phyloP scores from a whole-genome alignment of 495 filamentous ascomycete species.

The Clohesyomyces aquaticus region DNA sequence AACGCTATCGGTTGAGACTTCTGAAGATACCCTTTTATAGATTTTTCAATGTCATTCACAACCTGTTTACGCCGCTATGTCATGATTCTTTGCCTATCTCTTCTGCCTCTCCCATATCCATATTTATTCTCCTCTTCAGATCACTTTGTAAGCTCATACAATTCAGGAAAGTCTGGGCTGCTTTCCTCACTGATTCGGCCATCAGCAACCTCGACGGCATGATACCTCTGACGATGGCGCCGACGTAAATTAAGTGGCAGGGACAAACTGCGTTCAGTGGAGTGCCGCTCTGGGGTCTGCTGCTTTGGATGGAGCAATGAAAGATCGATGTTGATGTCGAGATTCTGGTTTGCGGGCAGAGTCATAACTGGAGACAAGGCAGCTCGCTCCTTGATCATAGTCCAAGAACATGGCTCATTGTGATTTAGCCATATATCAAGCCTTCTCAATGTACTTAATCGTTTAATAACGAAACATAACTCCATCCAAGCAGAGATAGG shows the following conservation, averaged over 20 bases:
- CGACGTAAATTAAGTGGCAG: conserved; percentile 11
- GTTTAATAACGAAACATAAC: conserved; percentile 5
- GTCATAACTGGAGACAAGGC: conserved; percentile 11
- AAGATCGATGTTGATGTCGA: conserved; percentile 10
- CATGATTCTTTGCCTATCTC: not conserved
- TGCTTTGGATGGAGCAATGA: conserved; percentile 11
- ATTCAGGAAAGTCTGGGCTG: not conserved
- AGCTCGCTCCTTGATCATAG: conserved; percentile 15
- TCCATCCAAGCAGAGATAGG: conserved; percentile 7
- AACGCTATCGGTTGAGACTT: no score
- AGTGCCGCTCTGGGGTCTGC: conserved; percentile 16
- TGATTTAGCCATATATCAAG: conserved; percentile 19
- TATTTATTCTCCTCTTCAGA: not conserved
- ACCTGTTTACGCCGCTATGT: not conserved
- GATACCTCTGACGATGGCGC: conserved; percentile 17
- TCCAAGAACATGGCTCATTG: conserved; percentile 8
- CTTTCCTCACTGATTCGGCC: not conserved
- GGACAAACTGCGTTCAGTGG: conserved; percentile 2
- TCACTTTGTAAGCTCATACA: conserved; percentile 10
- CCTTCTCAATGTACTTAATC: not conserved
- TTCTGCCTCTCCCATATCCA: not conserved
- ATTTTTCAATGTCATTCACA: no score
- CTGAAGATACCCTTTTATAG: no score
- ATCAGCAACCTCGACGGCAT: not conserved
- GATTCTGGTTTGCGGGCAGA: not conserved